Conservation (phyloP, 192 early-diverging fungal genomes). For the Spizellomyces punctatus region DNA sequence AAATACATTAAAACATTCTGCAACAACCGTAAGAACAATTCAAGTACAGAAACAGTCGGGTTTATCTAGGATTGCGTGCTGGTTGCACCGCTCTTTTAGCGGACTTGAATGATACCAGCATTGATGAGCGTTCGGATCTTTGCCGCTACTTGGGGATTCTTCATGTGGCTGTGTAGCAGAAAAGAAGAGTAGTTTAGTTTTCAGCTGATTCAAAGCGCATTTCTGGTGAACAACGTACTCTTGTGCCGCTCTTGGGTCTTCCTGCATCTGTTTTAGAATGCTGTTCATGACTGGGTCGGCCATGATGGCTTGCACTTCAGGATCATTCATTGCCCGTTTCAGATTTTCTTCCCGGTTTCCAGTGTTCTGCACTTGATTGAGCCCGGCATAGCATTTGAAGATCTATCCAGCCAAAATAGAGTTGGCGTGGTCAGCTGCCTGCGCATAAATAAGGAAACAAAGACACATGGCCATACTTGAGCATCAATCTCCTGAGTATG, state of each 20-base stretch:
- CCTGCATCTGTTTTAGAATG: slow-evolving; percentile 97
- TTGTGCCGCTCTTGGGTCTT: slow-evolving; percentile 86
- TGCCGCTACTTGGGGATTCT: slow-evolving; percentile 90
- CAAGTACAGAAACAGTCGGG: background rate
- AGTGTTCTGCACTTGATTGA: slow-evolving; percentile 59
- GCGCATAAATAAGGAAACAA: background rate
- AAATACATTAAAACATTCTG: background rate
- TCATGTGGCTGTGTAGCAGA: slow-evolving; percentile 68
- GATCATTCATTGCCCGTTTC: slow-evolving; percentile 86
- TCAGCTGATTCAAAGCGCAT: background rate
- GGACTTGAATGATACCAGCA: slow-evolving; percentile 68
- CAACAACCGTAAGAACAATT: background rate
- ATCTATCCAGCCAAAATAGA: slow-evolving; percentile 44
- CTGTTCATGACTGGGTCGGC: slow-evolving; percentile 94
- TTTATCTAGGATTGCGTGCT: background rate
- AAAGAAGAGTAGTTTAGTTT: slow-evolving; percentile 20
- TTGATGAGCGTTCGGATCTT: slow-evolving; percentile 93
- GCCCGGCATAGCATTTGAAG: slow-evolving; percentile 77
- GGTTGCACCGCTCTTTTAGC: background rate
- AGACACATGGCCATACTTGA: slow-evolving; percentile 40
- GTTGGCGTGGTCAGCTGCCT: slow-evolving; percentile 8
- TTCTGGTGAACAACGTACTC: slow-evolving; percentile 57
- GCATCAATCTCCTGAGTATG: slow-evolving; percentile 82
- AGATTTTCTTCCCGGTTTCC: slow-evolving; percentile 78
- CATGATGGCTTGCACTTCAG: slow-evolving; percentile 86